These are phyloP conservation scores for Amanita pallidorosea DNA, from an alignment of 768 basidiomycete genomes.

Conservation along the genomic window DNA sequence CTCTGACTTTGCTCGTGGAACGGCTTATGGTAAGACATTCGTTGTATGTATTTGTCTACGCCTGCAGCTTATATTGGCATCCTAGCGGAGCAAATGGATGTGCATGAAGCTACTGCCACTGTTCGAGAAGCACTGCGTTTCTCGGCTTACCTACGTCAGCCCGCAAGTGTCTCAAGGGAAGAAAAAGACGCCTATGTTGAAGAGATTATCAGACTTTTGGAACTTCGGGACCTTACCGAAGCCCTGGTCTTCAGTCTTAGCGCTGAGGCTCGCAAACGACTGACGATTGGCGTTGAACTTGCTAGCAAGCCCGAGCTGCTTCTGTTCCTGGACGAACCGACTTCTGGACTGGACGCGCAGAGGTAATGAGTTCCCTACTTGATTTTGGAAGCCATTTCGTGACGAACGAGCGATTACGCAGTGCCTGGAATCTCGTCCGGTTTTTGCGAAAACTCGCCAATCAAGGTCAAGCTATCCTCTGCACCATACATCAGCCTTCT, in stretches of 20 bases:
- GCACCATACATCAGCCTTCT: constrained; percentile 86
- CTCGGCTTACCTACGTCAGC: constrained; percentile 79
- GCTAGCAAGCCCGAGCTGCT: constrained; percentile 78
- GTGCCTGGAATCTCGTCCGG: constrained; percentile 74
- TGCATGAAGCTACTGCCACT: constrained; percentile 74
- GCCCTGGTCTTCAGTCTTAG: constrained; percentile 65
- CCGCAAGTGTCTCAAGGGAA: constrained; percentile 46
- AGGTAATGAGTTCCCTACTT: constrained; percentile 15
- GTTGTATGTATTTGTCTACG: constrained; percentile 12
- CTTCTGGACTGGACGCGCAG: constrained; percentile 33
- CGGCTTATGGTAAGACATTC: constrained; percentile 55
- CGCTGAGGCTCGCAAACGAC: constrained; percentile 68
- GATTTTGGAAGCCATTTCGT: constrained; percentile 14
- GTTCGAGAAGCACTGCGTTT: constrained; percentile 81
- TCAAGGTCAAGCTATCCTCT: constrained; percentile 81
- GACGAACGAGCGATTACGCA: constrained; percentile 42
- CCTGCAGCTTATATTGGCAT: constrained; percentile 14
- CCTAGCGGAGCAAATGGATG: constrained; percentile 74
- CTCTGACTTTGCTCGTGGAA: constrained; percentile 46
- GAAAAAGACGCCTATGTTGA: constrained; percentile 78
- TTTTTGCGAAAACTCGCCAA: constrained; percentile 78
- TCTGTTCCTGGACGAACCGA: constrained; percentile 52
- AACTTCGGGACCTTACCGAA: constrained; percentile 76
- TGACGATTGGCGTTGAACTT: constrained; percentile 88
- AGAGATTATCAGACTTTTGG: constrained; percentile 76